phyloP scores from a whole-genome alignment of 2,329 filamentous ascomycete genomes.

The Penicillium sp. region DNA sequence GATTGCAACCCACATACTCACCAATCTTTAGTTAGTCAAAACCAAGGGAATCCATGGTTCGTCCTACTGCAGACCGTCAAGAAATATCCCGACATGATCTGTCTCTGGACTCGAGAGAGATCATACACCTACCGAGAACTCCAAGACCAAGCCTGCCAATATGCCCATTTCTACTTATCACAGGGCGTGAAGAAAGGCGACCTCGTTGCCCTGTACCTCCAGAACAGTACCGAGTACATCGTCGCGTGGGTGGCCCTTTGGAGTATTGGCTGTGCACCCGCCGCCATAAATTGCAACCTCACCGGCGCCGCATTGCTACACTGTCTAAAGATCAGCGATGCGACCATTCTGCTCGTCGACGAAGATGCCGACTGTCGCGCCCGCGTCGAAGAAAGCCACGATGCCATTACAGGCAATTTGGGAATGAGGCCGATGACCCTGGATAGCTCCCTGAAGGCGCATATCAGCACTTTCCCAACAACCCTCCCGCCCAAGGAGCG shows the following conservation, averaged over 20 bases:
- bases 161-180: slow-evolving; percentile 60
- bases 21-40: slow-evolving; percentile 45
- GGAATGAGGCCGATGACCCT: slow-evolving; percentile 59
- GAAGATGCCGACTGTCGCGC: slow-evolving; percentile 53
- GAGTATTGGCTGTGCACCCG: slow-evolving; percentile 66
- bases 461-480: slow-evolving; percentile 49
- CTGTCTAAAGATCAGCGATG: slow-evolving; percentile 59
- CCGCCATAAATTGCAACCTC: slow-evolving; percentile 70
- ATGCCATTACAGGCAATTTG: slow-evolving; percentile 53
- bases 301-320: slow-evolving; percentile 63
- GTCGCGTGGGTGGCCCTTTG: slow-evolving; percentile 64
- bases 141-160: slow-evolving; percentile 58
- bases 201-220: slow-evolving; percentile 64
- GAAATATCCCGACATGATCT: slow-evolving; percentile 53
- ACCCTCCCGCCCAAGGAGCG: slow-evolving; percentile 56
- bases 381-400: slow-evolving; percentile 55
- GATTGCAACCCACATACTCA: background rate
- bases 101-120: slow-evolving; percentile 65
- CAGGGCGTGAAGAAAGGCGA: slow-evolving; percentile 59
- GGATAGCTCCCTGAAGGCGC: slow-evolving; percentile 48
- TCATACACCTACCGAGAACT: slow-evolving; percentile 60
- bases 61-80: slow-evolving; percentile 59
- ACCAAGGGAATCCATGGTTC: slow-evolving; percentile 63
- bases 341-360: slow-evolving; percentile 59
- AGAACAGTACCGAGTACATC: slow-evolving; percentile 66